These are phyloP conservation scores for Fistulina hepatica DNA, from an alignment of 1,284 basidiomycete genomes.

Conservation along the genomic window DNA sequence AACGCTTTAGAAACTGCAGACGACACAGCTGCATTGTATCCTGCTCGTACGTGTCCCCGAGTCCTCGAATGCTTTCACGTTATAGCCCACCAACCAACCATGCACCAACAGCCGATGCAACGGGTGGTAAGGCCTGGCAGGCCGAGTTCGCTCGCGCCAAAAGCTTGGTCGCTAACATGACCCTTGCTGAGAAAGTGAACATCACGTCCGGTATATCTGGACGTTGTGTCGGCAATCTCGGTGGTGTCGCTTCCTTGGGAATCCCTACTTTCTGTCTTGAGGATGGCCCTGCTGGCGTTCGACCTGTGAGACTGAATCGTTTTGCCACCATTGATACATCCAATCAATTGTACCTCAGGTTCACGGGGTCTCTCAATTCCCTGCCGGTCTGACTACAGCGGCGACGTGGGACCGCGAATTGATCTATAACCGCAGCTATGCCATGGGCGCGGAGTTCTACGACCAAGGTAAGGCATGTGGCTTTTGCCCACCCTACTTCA, in stretches of 20 bases:
- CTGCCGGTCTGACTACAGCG: slow-evolving; percentile 27
- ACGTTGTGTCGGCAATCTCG: background rate
- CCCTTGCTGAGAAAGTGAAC: slow-evolving; percentile 23
- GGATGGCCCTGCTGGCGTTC: slow-evolving; percentile 38
- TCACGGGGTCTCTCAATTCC: slow-evolving; percentile 24
- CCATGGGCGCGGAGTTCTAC: slow-evolving; percentile 49
- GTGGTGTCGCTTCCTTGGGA: too few species aligned
- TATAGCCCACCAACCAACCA: too few species aligned
- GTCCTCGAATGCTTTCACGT: too few species aligned
- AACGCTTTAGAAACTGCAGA: too few species aligned
- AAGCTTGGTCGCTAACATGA: slow-evolving; percentile 9
- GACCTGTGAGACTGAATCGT: too few species aligned
- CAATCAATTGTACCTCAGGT: too few species aligned
- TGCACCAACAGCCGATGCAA: too few species aligned
- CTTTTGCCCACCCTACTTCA: slow-evolving; percentile 7
- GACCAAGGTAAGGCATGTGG: slow-evolving; percentile 38
- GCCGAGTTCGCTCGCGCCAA: slow-evolving; percentile 13
- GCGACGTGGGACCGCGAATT: slow-evolving; percentile 29
- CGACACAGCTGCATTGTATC: too few species aligned
- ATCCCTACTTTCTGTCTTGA: slow-evolving; percentile 18
- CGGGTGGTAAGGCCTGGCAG: slow-evolving; percentile 10
- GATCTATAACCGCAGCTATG: slow-evolving; percentile 33
- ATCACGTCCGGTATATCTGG: slow-evolving; percentile 16
- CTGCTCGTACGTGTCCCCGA: too few species aligned
- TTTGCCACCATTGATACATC: too few species aligned